phyloP scores from a whole-genome alignment of 176 grass and related monocot genomes.

The Phoenix dactylifera region DNA sequence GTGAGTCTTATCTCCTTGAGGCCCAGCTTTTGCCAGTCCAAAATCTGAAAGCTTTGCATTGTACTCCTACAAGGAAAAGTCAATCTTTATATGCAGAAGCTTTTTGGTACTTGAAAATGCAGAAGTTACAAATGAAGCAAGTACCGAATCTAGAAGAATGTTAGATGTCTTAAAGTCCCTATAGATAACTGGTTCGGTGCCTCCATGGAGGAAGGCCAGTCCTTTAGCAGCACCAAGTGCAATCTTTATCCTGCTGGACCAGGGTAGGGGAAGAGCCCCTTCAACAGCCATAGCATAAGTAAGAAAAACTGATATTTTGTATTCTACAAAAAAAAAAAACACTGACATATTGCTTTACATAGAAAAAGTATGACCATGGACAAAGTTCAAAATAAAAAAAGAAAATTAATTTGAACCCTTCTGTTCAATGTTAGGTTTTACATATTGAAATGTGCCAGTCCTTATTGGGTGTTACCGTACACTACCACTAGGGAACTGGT shows the following conservation, averaged over 20 bases:
- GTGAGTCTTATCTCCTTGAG: slow-evolving; percentile 81
- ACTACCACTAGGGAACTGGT: too few species aligned
- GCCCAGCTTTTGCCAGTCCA: slow-evolving; percentile 80
- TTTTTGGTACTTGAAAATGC: slow-evolving; percentile 1
- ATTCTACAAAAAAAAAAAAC: too few species aligned
- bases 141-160: slow-evolving; percentile 77
- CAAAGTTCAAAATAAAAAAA: too few species aligned
- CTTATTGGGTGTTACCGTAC: too few species aligned
- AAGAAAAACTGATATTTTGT: too few species aligned
- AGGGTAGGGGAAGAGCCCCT: slow-evolving; percentile 87
- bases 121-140: background rate
- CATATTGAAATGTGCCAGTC: too few species aligned
- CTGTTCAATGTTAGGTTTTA: too few species aligned
- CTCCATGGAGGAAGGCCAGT: slow-evolving; percentile 79
- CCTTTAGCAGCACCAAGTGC: slow-evolving; percentile 80
- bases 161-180: slow-evolving; percentile 98
- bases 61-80: slow-evolving; percentile 46
- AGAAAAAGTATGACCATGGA: too few species aligned
- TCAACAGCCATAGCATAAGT: slow-evolving; percentile 28
- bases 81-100: background rate
- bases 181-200: slow-evolving; percentile 78
- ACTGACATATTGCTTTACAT: too few species aligned
- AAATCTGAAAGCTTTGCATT: slow-evolving; percentile 93
- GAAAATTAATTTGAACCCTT: too few species aligned
- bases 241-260: slow-evolving; percentile 85